Evolutionary conservation across 202 grass and related monocot species (phyloP).

Genomic region (Carex arenaria): DNA sequence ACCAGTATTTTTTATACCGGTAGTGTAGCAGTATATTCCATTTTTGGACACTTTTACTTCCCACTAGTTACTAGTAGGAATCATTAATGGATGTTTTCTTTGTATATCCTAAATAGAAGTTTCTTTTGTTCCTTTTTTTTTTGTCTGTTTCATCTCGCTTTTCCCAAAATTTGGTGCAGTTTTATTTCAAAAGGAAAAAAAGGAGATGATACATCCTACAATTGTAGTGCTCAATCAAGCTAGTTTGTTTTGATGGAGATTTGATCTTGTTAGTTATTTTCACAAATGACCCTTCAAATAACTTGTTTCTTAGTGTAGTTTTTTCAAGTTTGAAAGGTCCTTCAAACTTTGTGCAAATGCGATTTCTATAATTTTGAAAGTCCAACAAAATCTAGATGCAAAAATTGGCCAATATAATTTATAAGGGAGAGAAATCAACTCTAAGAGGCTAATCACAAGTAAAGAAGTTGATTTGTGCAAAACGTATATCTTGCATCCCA

Average conservation of each 20-base stretch:
- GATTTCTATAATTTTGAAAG: too few relatives aligned
- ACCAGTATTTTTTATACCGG: background rate
- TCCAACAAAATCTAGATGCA: background rate
- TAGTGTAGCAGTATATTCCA: conserved; percentile 6
- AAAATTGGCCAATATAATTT: background rate
- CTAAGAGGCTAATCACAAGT: background rate
- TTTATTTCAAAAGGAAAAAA: conserved; percentile 3
- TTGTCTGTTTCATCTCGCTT: background rate
- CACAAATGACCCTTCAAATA: background rate
- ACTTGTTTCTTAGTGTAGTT: background rate
- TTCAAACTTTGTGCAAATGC: background rate
- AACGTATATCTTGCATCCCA: background rate
- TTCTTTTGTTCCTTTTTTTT: background rate
- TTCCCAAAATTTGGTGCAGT: background rate
- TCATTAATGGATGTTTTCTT: conserved; percentile 12
- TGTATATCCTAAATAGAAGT: conserved; percentile 16
- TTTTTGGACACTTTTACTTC: background rate
- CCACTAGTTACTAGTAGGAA: background rate
- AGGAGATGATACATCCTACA: background rate
- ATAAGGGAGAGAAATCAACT: background rate
- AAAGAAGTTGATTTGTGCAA: background rate
- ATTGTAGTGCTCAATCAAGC: background rate
- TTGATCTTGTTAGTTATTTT: background rate
- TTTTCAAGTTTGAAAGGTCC: background rate
- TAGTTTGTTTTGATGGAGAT: background rate